Base-by-base conservation (phyloP, 441 rosid genomes). In the Populus tomentosa region DNA sequence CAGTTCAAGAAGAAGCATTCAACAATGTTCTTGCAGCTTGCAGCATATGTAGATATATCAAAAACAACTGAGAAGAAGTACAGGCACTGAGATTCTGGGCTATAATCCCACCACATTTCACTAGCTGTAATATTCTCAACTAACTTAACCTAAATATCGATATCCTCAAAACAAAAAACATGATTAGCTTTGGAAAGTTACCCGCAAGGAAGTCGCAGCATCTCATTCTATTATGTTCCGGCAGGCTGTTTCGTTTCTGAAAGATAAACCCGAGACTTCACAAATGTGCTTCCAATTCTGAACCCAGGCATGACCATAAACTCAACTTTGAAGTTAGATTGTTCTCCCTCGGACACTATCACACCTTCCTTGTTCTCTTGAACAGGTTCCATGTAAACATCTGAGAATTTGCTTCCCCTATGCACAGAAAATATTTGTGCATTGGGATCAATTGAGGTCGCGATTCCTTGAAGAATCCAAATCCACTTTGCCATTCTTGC, bases 231-330 rank as follows among this genome's bases (percentile, higher is more conserved):
- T 56, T 32, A 24, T 32, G 16, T n/a, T 64, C 32, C 64, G 10
- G 1, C 23, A 2, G 35, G 42, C 38, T 71, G 70, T 72, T 62
- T 72, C 33, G 56, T 65, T 70, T 82, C 70, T 3, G 91, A 86
- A 79, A 87, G 80, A 83, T 88, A 91, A 82, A 86, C 94, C 26
- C 72, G 83, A 53, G 88, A 87, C 66, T 72, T 87, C 69, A 88
- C 53, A 68, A 88, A 59, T 30, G 79, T 66, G 75, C 84, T 86
- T 67, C 87, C 86, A 3, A 89, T 82, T 75, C 80, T 89, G 72
- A 88, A 89, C 68, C 97, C 94, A 0, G 91, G 93, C 85, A 92
- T 88, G 67, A 89, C 84, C 80, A 86, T 87, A 76, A 92, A 87
- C 82, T 85, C 91, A 20, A 89, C 93, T 56, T 42, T 88, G 69